Evolutionary conservation across 345 rosid genomes (phyloP), one percentile per base, ranked within the genome.

Genomic region (Melastoma malabathricum): DNA sequence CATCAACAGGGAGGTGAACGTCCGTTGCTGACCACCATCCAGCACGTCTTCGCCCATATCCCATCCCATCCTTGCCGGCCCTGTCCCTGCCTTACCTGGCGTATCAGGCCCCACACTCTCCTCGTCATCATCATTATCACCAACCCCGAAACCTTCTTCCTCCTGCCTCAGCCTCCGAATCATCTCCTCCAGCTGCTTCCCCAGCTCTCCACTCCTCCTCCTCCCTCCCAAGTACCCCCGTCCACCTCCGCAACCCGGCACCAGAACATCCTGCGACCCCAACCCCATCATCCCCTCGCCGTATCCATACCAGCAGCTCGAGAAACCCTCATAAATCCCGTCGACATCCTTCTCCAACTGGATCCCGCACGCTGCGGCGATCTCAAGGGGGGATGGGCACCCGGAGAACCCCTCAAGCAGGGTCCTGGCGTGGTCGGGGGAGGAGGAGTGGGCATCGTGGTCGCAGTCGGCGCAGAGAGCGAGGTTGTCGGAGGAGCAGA

Each of bases 201-300:
- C 41, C 12, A 34, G 41, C 12, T 34, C 41, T 9, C 41, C 41
- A 9, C 9, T 34, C 41, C 41, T 34, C 12, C 41, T 34, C 41
- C 41, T 34, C 10, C 41, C 41, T 8, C 41, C 12, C 10, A 34
- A 34, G 41, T 34, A 8, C 10, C 12, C 41, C 41, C 41, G 12
- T 6, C 41, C 41, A 12, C 9, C 41, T 34, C 41, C 41, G 41
- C 41, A 34, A 12, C 51, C 16, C 3, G 96, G 93, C 10, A 82
- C 97, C 53, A 68, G 52, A 63, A 80, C 65, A 39, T 88, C 96
- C 47, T 66, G 87, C 51, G 48, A 49, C 34, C 68, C 59, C 0
- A 22, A 22, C 25, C 25, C 25, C 25, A 22, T 1, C 25, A 74
- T 50, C 59, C 73, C 84, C 44, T 43, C 17, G 17, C 38, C 22